A percentile compares a stretch with the other conserved stretches of the same genome.
Conservation (phyloP, 768 basidiomycete species). For the Naematelia encephala region DNA sequence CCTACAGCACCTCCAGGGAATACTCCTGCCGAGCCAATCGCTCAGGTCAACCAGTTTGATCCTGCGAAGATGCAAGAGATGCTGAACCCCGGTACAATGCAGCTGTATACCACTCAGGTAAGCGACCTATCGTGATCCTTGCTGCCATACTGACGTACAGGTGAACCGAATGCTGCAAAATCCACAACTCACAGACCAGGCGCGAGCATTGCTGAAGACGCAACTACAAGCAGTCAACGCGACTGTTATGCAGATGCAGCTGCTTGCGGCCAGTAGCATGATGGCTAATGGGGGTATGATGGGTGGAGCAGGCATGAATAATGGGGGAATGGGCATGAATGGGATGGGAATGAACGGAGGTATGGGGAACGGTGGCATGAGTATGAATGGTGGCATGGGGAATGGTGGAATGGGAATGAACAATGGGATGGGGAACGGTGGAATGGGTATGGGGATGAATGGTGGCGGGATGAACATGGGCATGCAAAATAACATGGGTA, state of each 20-base stretch:
- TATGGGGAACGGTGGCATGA: slow-evolving; percentile 26
- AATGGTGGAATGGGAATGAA: slow-evolving; percentile 15
- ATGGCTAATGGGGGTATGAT: slow-evolving; percentile 2
- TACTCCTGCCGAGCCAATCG: slow-evolving; percentile 5
- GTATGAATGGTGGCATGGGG: slow-evolving; percentile 12
- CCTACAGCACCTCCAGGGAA: slow-evolving; percentile 2
- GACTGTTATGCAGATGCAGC: slow-evolving; percentile 36
- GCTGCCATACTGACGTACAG: slow-evolving; percentile 9
- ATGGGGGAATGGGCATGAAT: slow-evolving; percentile 22
- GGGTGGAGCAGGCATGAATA: slow-evolving; percentile 24
- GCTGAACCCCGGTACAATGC: slow-evolving; percentile 38
- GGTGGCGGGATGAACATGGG: slow-evolving; percentile 6
- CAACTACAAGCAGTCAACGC: slow-evolving; percentile 33
- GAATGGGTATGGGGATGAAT: slow-evolving; percentile 9
- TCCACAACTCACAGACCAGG: slow-evolving; percentile 20
- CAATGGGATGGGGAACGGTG: slow-evolving; percentile 3
- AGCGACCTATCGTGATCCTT: slow-evolving; percentile 2
- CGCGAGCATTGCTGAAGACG: slow-evolving; percentile 15
- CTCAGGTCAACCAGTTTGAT: slow-evolving; percentile 16
- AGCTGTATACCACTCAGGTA: slow-evolving; percentile 42
- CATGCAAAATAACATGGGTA: slow-evolving; percentile 13
- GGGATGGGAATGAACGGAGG: slow-evolving; percentile 22
- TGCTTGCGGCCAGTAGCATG: slow-evolving; percentile 56
- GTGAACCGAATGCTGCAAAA: slow-evolving; percentile 38
- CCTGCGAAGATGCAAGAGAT: slow-evolving; percentile 32